Conservation (phyloP, 2,329 filamentous ascomycete genomes). For the Blumeria hordei region DNA sequence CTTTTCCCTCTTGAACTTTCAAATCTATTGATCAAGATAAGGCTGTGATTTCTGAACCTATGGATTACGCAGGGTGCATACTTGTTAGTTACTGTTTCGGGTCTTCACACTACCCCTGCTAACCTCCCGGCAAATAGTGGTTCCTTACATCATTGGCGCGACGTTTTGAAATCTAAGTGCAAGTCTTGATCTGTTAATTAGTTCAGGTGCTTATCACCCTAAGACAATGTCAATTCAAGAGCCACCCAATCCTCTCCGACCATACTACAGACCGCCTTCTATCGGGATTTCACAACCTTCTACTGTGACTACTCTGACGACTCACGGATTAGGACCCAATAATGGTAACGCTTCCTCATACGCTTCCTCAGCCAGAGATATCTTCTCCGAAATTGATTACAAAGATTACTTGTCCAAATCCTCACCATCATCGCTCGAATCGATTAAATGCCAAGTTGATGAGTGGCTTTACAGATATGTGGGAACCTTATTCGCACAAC, state of each 20-base stretch:
- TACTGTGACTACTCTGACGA: constrained; percentile 15
- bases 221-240: constrained; percentile 22
- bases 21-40: too few species aligned
- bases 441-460: constrained; percentile 54
- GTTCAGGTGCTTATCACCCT: too few species aligned
- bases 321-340: constrained; percentile 13
- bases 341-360: constrained; percentile 24
- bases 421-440: constrained; percentile 50
- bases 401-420: constrained; percentile 60
- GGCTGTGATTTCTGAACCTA: too few species aligned
- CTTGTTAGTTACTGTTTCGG: too few species aligned
- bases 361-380: constrained; percentile 49
- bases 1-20: too few species aligned
- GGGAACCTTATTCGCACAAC: constrained; percentile 70
- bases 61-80: too few species aligned
- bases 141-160: too few species aligned
- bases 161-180: too few species aligned
- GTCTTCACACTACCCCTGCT: too few species aligned
- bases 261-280: constrained; percentile 39
- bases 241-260: constrained; percentile 31
- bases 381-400: constrained; percentile 80
- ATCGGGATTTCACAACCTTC: constrained; percentile 30
- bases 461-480: constrained; percentile 82
- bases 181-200: too few species aligned
- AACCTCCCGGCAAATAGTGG: too few species aligned